A percentile compares a stretch with the other conserved stretches of the same genome.
These are phyloP conservation scores for Dendrocalamus sinicus DNA, from an alignment of 176 grass and related monocot genomes.

Conservation along the genomic window DNA sequence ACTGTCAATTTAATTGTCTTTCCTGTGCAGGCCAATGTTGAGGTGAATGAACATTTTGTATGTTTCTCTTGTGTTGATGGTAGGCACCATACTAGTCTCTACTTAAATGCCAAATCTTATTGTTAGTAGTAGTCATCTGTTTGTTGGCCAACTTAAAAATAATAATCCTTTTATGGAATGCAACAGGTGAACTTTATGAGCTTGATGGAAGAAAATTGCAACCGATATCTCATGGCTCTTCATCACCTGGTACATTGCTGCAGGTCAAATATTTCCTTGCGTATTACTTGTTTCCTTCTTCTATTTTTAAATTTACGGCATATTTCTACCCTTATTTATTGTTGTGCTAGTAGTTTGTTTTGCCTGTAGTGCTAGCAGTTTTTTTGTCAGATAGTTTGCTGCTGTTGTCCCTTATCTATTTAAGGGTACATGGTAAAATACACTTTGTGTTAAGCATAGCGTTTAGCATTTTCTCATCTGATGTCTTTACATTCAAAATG, in stretches of 20 bases:
- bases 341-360: neutral
- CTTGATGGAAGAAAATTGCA: slow-evolving; percentile 88
- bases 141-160: slow-evolving; percentile 7
- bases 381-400: neutral
- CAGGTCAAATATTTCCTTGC: slow-evolving; percentile 60
- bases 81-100: slow-evolving; percentile 32
- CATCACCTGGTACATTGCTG: slow-evolving; percentile 77
- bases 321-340: neutral
- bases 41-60: slow-evolving; percentile 91
- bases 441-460: neutral
- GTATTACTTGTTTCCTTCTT: slow-evolving; percentile 10
- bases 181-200: slow-evolving; percentile 87
- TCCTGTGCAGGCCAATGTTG: slow-evolving; percentile 63
- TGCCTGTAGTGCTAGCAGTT: neutral
- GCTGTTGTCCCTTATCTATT: neutral
- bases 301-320: neutral
- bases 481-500: slow-evolving; percentile 43
- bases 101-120: slow-evolving; percentile 15
- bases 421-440: neutral
- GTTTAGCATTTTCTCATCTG: slow-evolving; percentile 11
- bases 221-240: slow-evolving; percentile 71
- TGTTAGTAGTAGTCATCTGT: neutral
- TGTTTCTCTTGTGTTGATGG: slow-evolving; percentile 99
- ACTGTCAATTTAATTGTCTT: slow-evolving; percentile 16
- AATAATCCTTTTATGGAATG: slow-evolving; percentile 4